phyloP scores from a whole-genome alignment of 2,329 filamentous ascomycete genomes.

The Phoma sp. region DNA sequence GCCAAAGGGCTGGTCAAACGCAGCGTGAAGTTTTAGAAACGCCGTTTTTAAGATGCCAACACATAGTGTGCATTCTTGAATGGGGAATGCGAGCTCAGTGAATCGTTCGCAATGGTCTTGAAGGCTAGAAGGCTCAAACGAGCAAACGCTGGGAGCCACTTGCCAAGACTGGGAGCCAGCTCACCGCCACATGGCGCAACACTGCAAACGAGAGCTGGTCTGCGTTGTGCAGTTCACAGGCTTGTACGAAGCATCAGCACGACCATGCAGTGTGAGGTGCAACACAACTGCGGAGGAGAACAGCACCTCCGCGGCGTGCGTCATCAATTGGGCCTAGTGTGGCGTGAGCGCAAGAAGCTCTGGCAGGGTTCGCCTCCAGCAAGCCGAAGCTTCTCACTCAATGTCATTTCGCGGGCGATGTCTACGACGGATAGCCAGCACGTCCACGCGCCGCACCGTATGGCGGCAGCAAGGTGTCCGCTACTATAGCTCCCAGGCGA shows the following conservation, averaged over 20 bases:
- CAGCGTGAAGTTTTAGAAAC: background rate
- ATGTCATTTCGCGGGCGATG: conserved; percentile 30
- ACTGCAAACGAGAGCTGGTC: background rate
- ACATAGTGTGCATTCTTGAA: background rate
- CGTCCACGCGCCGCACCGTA: conserved; percentile 17
- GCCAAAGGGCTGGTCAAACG: background rate
- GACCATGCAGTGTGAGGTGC: background rate
- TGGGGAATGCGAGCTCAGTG: background rate
- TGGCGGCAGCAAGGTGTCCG: conserved; percentile 23
- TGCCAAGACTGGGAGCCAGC: conserved; percentile 10
- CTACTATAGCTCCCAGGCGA: conserved; percentile 19
- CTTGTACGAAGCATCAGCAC: background rate
- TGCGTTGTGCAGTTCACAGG: background rate
- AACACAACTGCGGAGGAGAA: background rate
- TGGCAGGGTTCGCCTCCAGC: background rate
- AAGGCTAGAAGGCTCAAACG: background rate
- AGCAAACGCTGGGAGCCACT: background rate
- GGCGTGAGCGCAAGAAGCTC: background rate
- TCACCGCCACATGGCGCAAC: conserved; percentile 10
- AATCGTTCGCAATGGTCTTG: background rate
- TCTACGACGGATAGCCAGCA: conserved; percentile 18
- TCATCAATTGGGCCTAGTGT: conserved; percentile 15
- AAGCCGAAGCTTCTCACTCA: conserved; percentile 6
- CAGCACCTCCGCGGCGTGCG: conserved; percentile 12
- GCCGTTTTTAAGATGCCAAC: background rate